Conservation (phyloP, 352 stramenopile genomes). For the Albugo candida region DNA sequence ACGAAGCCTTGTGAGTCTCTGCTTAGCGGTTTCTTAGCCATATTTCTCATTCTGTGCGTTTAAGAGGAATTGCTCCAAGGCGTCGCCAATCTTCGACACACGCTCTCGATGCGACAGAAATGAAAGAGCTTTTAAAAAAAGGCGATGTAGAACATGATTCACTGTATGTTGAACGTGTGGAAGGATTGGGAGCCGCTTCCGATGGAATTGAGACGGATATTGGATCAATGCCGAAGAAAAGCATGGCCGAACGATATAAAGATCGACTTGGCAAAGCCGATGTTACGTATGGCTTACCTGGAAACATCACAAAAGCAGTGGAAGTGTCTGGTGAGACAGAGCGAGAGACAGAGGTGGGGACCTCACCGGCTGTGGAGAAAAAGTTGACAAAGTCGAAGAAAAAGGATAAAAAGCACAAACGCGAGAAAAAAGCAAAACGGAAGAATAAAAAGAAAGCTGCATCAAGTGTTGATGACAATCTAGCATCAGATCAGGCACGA, state of each 20-base stretch:
- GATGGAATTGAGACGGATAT: constrained; percentile 20
- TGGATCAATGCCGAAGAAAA: constrained; percentile 24
- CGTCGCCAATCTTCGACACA: constrained; percentile 21
- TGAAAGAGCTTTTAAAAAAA: constrained; percentile 72
- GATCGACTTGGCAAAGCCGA: constrained; percentile 31
- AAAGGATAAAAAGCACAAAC: constrained; percentile 31
- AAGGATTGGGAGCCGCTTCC: constrained; percentile 63
- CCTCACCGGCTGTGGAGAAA: constrained; percentile 13
- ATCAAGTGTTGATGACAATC: neutral
- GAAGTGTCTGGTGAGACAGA: constrained; percentile 3
- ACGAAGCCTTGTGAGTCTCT: constrained; percentile 60
- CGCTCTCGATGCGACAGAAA: constrained; percentile 46
- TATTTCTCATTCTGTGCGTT: neutral
- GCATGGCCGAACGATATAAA: constrained; percentile 48
- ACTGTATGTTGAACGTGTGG: constrained; percentile 53
- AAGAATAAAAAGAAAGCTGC: constrained; percentile 11
- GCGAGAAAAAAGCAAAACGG: constrained; percentile 34
- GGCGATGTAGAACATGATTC: constrained; percentile 52
- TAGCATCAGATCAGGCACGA: neutral
- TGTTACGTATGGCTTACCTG: constrained; percentile 40
- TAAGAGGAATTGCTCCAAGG: constrained; percentile 43
- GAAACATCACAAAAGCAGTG: constrained; percentile 8
- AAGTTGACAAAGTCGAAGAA: constrained; percentile 32
- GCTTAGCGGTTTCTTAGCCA: neutral
- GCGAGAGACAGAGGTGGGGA: constrained; percentile 11